These are phyloP conservation scores for Aspergillus affinis DNA, from an alignment of 495 filamentous ascomycete species.

Conservation along the genomic window DNA sequence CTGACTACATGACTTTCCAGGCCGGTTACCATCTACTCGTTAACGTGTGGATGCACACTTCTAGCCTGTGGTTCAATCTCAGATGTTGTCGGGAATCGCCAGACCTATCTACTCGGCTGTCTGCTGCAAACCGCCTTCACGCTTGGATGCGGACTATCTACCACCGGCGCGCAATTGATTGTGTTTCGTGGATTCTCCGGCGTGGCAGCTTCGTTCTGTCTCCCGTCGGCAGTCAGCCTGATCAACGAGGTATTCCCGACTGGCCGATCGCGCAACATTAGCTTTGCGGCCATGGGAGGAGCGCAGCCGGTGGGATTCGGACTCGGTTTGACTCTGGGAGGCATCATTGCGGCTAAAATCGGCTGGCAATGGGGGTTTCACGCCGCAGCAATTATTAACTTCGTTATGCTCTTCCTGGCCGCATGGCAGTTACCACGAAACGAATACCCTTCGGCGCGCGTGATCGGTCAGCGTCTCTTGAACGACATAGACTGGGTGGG, in stretches of 20 bases:
- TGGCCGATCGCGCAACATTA: slow-evolving; percentile 43
- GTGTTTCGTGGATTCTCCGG: slow-evolving; percentile 52
- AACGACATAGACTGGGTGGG: slow-evolving; percentile 52
- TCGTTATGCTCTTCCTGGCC: slow-evolving; percentile 31
- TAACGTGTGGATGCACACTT: slow-evolving; percentile 45
- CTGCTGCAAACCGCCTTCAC: slow-evolving; percentile 42
- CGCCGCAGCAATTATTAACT: slow-evolving; percentile 38
- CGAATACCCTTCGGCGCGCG: slow-evolving; percentile 2
- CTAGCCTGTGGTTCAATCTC: slow-evolving; percentile 50
- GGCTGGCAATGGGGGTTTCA: slow-evolving; percentile 51
- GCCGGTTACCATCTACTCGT: slow-evolving; percentile 46
- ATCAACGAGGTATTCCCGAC: slow-evolving; percentile 40
- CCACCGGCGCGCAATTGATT: slow-evolving; percentile 48
- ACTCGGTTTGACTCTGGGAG: slow-evolving; percentile 45
- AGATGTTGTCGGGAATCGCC: slow-evolving; percentile 50
- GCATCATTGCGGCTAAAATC: slow-evolving; percentile 44
- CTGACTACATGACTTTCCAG: slow-evolving; percentile 10
- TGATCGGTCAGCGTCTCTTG: slow-evolving; percentile 24
- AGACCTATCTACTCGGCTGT: slow-evolving; percentile 43
- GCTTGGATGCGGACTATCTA: slow-evolving; percentile 44
- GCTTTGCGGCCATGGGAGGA: slow-evolving; percentile 44
- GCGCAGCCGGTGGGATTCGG: slow-evolving; percentile 49
- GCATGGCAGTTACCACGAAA: slow-evolving; percentile 34
- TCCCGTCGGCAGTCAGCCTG: slow-evolving; percentile 51
- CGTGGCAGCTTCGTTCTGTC: slow-evolving; percentile 48